Evolutionary conservation across 2,329 filamentous ascomycete genomes (phyloP).

Genomic region (Penicillium aurantiogriseum): DNA sequence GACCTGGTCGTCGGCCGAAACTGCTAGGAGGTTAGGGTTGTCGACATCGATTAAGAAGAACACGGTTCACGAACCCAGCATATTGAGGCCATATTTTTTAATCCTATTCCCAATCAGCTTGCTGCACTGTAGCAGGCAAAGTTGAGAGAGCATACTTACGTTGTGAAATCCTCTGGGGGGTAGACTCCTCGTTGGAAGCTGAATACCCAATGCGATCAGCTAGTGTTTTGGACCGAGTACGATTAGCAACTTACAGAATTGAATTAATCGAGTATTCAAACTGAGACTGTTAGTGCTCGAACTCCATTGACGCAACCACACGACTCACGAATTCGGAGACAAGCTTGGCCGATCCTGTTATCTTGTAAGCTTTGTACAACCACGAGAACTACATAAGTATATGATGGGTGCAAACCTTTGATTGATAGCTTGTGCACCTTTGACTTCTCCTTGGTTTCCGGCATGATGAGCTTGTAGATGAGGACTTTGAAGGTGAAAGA

Average conservation of each 20-base stretch:
- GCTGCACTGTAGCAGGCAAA: not conserved
- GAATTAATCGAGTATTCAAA: conserved; percentile 99
- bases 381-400: not conserved
- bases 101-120: conserved; percentile 51
- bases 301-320: conserved; percentile 10
- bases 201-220: conserved; percentile 23
- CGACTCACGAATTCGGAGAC: conserved; percentile 88
- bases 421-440: conserved; percentile 90
- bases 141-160: conserved; percentile 54
- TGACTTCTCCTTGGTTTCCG: conserved; percentile 64
- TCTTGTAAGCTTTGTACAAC: conserved; percentile 28
- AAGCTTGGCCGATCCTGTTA: conserved; percentile 69
- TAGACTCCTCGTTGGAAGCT: conserved; percentile 83
- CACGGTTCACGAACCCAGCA: conserved; percentile 64
- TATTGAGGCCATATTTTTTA: conserved; percentile 99
- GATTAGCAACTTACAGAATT: conserved; percentile 65
- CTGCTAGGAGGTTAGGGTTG: conserved; percentile 43
- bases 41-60: not conserved
- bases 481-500: not conserved
- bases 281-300: conserved; percentile 42
- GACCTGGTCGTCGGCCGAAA: conserved; percentile 95
- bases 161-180: conserved; percentile 93
- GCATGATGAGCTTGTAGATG: conserved; percentile 32
- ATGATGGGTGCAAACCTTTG: conserved; percentile 33
- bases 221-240: not conserved